A percentile compares a stretch with the other conserved stretches of the same genome.
phyloP scores from a whole-genome alignment of 306 rosid genomes.

The Glycine soja region DNA sequence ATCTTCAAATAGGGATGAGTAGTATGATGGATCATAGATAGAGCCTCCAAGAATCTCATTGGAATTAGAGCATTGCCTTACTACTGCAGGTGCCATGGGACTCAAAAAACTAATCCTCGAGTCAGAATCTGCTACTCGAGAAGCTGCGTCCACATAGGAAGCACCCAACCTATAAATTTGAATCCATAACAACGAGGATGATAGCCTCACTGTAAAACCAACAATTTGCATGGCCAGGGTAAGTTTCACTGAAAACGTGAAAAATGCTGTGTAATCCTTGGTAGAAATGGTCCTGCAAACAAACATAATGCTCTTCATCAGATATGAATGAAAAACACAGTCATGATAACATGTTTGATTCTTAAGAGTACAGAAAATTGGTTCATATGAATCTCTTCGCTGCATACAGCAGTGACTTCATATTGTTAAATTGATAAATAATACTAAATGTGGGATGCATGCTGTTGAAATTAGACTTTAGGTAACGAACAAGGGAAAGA shows the following conservation, averaged over 20 bases:
- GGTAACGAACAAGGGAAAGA: not conserved
- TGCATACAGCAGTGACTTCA: conserved; percentile 9
- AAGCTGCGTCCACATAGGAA: conserved; percentile 62
- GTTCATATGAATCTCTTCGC: conserved; percentile 15
- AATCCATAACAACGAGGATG: conserved; percentile 87
- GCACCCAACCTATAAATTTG: conserved; percentile 96
- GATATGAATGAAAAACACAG: conserved; percentile 36
- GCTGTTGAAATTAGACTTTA: not conserved
- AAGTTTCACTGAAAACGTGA: conserved; percentile 84
- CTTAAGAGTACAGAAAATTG: not conserved
- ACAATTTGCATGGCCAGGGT: conserved; percentile 78
- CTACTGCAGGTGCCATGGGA: conserved; percentile 74
- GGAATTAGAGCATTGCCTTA: conserved; percentile 70
- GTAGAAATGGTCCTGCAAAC: conserved; percentile 79
- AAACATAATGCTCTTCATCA: conserved; percentile 43
- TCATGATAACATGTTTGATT: conserved; percentile 26
- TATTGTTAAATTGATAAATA: conserved; percentile 19
- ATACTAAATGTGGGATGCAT: not conserved
- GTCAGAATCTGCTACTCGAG: conserved; percentile 74
- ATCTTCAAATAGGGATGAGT: conserved; percentile 86
- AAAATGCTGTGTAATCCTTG: conserved; percentile 50
- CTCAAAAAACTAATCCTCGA: conserved; percentile 84
- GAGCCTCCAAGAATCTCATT: conserved; percentile 93
- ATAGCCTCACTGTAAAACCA: conserved; percentile 78
- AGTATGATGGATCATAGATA: conserved; percentile 83